Conservation (phyloP, 495 filamentous ascomycete species). For the Xylaria flabelliformis region DNA sequence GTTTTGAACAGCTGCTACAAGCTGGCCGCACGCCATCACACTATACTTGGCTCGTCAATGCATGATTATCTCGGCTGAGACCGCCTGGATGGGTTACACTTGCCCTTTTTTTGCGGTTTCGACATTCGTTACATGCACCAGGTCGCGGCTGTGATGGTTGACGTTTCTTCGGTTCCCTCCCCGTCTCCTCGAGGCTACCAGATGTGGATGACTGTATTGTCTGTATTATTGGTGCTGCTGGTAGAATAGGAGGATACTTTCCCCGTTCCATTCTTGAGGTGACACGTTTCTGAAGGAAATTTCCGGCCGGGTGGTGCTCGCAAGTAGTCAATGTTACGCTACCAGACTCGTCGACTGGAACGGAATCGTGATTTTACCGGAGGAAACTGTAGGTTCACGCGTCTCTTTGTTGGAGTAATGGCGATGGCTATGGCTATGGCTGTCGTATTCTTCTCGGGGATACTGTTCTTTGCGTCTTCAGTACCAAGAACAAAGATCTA, state of each 20-base stretch:
- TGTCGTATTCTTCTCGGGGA: too few species aligned
- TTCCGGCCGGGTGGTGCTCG: not conserved
- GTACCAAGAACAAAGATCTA: too few species aligned
- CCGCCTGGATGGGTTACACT: not conserved
- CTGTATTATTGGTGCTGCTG: not conserved
- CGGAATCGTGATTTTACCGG: too few species aligned
- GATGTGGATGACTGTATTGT: not conserved
- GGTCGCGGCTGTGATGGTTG: constrained; percentile 14
- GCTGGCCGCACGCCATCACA: constrained; percentile 19
- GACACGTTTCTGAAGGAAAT: not conserved
- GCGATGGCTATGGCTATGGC: too few species aligned
- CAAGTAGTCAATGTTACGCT: not conserved
- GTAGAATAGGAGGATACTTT: constrained; percentile 19
- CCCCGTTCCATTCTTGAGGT: constrained; percentile 12
- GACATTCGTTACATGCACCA: constrained; percentile 17
- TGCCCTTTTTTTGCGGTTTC: constrained; percentile 19
- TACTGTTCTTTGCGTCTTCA: too few species aligned
- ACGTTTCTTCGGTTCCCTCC: constrained; percentile 12
- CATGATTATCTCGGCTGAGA: not conserved
- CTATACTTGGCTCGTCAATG: constrained; percentile 3
- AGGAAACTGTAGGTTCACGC: too few species aligned
- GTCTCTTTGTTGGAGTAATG: too few species aligned
- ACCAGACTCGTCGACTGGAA: too few species aligned
- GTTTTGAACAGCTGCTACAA: constrained; percentile 15
- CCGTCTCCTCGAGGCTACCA: not conserved